A percentile compares a stretch with the other conserved stretches of the same genome.
phyloP scores from a whole-genome alignment of 768 basidiomycete species.

The Boletellus sp. region DNA sequence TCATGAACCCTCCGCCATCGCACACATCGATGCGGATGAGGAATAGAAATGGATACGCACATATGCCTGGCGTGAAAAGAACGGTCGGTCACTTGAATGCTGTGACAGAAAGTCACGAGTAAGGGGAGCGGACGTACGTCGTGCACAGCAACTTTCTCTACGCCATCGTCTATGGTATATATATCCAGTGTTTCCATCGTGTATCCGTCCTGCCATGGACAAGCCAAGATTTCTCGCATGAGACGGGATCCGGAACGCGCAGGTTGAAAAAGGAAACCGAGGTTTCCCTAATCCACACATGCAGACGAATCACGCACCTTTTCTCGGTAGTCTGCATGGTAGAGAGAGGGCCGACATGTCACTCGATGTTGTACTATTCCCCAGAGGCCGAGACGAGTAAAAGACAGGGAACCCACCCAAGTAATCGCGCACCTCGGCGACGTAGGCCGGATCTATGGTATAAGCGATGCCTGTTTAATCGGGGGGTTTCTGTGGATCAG shows the following conservation, averaged over 20 bases:
- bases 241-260: background rate
- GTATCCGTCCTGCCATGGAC: slow-evolving; percentile 71
- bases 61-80: slow-evolving; percentile 40
- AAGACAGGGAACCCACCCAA: slow-evolving; percentile 51
- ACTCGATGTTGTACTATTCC: background rate
- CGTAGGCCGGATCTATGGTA: slow-evolving; percentile 76
- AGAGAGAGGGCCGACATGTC: background rate
- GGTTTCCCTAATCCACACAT: background rate
- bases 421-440: slow-evolving; percentile 75
- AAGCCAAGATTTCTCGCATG: background rate
- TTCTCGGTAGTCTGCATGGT: slow-evolving; percentile 70
- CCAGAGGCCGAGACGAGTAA: background rate
- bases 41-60: slow-evolving; percentile 33
- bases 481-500: background rate
- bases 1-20: background rate
- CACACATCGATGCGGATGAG: too few species aligned
- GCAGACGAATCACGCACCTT: slow-evolving; percentile 46
- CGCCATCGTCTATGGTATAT: slow-evolving; percentile 50
- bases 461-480: slow-evolving; percentile 66
- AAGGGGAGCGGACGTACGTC: slow-evolving; percentile 34
- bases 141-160: slow-evolving; percentile 53
- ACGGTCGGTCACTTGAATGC: background rate
- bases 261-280: too few species aligned
- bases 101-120: background rate
- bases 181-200: slow-evolving; percentile 77